phyloP scores from a whole-genome alignment of 352 stramenopile genomes.

The Pilasporangium apinafurcum region DNA sequence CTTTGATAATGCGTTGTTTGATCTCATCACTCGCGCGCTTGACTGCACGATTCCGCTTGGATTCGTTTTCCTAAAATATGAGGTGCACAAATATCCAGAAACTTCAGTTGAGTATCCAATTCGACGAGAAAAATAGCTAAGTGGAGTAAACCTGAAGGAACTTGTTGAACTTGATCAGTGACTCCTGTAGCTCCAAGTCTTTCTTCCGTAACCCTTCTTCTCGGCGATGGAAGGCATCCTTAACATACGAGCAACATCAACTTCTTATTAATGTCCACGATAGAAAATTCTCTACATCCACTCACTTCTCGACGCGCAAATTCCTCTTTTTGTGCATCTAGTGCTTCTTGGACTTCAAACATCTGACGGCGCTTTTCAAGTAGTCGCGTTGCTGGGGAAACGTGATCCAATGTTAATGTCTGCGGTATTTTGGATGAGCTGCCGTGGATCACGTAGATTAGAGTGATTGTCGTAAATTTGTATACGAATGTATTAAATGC shows the following conservation, averaged over 20 bases:
- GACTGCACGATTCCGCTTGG: slow-evolving; percentile 89
- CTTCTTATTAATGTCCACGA: too few species aligned
- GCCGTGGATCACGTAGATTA: too few species aligned
- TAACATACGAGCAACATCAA: background rate
- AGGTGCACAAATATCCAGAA: slow-evolving; percentile 4
- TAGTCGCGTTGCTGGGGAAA: slow-evolving; percentile 89
- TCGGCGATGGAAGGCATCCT: slow-evolving; percentile 90
- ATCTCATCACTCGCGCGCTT: slow-evolving; percentile 90
- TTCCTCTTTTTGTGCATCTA: slow-evolving; percentile 93
- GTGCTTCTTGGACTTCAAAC: slow-evolving; percentile 92
- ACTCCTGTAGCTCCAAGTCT: slow-evolving; percentile 93
- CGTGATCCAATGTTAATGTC: slow-evolving; percentile 89
- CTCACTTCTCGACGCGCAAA: slow-evolving; percentile 72
- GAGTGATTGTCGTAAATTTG: too few species aligned
- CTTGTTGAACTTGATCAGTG: slow-evolving; percentile 97
- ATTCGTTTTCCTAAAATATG: slow-evolving; percentile 86
- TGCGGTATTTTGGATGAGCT: slow-evolving; percentile 65
- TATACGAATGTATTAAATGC: too few species aligned
- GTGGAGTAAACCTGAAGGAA: slow-evolving; percentile 40
- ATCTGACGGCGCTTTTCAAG: slow-evolving; percentile 94
- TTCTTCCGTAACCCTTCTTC: slow-evolving; percentile 92
- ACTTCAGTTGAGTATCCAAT: background rate
- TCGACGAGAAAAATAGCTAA: background rate
- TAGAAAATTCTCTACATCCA: background rate
- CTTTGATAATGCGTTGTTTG: slow-evolving; percentile 87